Evolutionary conservation across 345 rosid genomes (phyloP), one percentile per base, ranked within the genome.

Genomic region (Draba incana): DNA sequence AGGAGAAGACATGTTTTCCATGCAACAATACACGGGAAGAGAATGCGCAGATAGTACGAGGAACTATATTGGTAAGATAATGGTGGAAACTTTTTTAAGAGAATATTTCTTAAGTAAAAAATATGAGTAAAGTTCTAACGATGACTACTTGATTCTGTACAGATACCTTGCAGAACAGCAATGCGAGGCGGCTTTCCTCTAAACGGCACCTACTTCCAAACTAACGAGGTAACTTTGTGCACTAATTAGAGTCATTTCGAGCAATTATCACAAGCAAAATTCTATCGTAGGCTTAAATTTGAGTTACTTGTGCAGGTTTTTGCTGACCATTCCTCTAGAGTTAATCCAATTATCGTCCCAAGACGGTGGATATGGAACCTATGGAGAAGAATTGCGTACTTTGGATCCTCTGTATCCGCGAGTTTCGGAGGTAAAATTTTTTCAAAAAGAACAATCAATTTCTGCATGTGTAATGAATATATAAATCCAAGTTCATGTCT

Each of bases 121-220:
- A 28, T 15, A 39, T 23, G 33, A 62, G 48, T 1, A 20, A 50
- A 35, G 16, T 39, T 10, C 20, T 56, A 55, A 55, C 10, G 2
- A 53, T 47, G 38, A 15, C 10, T 24, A 53, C 23, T 55, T 38
- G 45, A 31, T 57, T 56, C 46, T 46, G 63, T 52, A 70, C 85
- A 89, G 98, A 89, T 92, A 64, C 96, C 98, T 10, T 92, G 96
- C 70, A 80, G 96, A 79, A 89, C 98, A 66, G 98, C 96, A 48
- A 86, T 92, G 98, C 82, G 84, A 77, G 96, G 95, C 23, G 81
- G 92, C 47, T 92, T 89, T 77, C 98, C 98, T 14, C 84, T 92
- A 38, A 92, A 92, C 78, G 96, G 98, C 70, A 92, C 98, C 4
- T 92, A 92, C 64, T 92, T 92, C 79, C 98, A 92, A 79, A 90